phyloP scores from a whole-genome alignment of 345 rosid genomes.

The Excoecaria agallocha region DNA sequence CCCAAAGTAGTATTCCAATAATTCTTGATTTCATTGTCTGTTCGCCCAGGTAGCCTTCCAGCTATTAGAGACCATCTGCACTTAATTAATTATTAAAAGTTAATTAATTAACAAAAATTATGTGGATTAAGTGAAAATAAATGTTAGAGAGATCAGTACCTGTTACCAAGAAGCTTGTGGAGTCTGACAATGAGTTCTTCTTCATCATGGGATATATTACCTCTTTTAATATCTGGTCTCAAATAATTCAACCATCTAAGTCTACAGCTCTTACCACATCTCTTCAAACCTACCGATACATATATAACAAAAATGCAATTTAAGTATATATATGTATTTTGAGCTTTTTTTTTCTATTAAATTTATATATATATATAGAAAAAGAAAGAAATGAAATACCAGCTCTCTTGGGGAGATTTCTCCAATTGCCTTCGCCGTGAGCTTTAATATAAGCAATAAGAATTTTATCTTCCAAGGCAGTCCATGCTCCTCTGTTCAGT shows the following conservation, averaged over 20 bases:
- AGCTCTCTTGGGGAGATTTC: conserved; percentile 57
- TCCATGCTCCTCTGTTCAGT: conserved; percentile 61
- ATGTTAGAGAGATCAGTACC: conserved; percentile 20
- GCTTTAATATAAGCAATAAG: conserved; percentile 44
- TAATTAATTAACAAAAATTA: not conserved
- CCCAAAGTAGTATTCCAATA: conserved; percentile 57
- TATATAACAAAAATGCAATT: too few species aligned
- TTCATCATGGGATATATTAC: conserved; percentile 52
- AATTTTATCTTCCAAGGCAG: conserved; percentile 49
- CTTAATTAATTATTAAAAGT: not conserved
- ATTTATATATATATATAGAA: not conserved
- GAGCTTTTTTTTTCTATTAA: too few species aligned
- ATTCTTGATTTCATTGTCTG: conserved; percentile 68
- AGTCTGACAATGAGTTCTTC: conserved; percentile 57
- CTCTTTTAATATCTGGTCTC: conserved; percentile 59
- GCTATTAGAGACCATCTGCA: conserved; percentile 65
- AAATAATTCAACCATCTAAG: conserved; percentile 59
- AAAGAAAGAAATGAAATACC: conserved; percentile 22
- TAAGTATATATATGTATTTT: too few species aligned
- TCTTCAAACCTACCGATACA: conserved; percentile 39
- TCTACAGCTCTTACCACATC: conserved; percentile 68
- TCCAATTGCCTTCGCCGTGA: conserved; percentile 66
- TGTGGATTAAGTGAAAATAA: not conserved
- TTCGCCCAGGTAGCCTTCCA: conserved; percentile 66
- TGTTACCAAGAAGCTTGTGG: conserved; percentile 66